Conservation (phyloP, 176 grass and related monocot genomes). For the Themeda triandra region DNA sequence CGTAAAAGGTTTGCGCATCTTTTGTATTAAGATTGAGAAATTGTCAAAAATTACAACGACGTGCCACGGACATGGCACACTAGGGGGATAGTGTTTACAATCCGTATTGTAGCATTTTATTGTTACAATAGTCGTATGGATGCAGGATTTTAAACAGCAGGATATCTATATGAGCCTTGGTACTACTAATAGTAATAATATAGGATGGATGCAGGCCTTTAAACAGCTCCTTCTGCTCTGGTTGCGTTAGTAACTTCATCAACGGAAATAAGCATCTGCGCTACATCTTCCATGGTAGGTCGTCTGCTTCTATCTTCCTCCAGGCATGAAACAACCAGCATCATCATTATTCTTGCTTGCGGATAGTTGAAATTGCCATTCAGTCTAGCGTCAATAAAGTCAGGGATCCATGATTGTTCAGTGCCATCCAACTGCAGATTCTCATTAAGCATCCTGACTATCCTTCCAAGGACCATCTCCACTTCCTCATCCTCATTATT, state of each 20-base stretch:
- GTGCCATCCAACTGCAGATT: conserved; percentile 13
- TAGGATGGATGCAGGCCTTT: neutral
- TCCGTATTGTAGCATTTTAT: neutral
- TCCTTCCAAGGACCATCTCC: conserved; percentile 23
- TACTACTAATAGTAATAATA: too few relatives aligned
- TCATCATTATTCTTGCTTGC: conserved; percentile 33
- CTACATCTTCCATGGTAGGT: conserved; percentile 31
- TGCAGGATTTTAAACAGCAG: neutral
- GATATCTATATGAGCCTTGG: neutral
- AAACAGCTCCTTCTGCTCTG: neutral
- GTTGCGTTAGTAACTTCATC: neutral
- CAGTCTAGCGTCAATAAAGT: conserved; percentile 26
- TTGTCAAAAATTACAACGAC: too few relatives aligned
- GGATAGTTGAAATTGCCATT: neutral
- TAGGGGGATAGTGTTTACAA: too few relatives aligned
- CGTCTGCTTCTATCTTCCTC: conserved; percentile 36
- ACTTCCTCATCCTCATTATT: conserved; percentile 19
- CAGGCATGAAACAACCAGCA: conserved; percentile 29
- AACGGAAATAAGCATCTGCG: conserved; percentile 26
- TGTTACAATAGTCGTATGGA: neutral
- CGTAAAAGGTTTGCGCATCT: too few relatives aligned
- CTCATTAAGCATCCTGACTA: conserved; percentile 4
- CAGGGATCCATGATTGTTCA: conserved; percentile 9
- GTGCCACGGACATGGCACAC: too few relatives aligned
- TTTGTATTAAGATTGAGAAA: too few relatives aligned